Percentiles rank a stretch among this genome's conserved stretches.
Evolutionary conservation across 176 grass and related monocot species (phyloP).

Genomic region (Oryza australiensis): DNA sequence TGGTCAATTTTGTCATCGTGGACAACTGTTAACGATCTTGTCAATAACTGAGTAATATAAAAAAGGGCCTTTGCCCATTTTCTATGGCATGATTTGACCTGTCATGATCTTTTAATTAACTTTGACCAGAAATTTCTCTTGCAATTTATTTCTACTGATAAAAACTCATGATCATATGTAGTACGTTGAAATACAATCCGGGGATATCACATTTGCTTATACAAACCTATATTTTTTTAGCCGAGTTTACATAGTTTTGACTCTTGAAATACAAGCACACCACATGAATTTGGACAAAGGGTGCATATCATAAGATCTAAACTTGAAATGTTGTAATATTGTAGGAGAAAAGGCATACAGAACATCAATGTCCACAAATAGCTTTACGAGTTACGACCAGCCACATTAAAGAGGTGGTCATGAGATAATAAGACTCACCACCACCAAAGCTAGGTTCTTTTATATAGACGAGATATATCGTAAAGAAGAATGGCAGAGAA

Average conservation of each 20-base stretch:
- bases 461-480: not conserved
- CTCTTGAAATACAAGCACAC: not conserved
- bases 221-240: not conserved
- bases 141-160: not conserved
- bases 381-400: not conserved
- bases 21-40: not conserved
- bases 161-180: not conserved
- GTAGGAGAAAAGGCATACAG: not conserved
- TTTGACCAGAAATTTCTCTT: not conserved
- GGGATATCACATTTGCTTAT: not conserved
- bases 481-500: conserved; percentile 20
- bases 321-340: not conserved
- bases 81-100: not conserved
- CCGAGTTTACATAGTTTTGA: not conserved
- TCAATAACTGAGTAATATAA: not conserved
- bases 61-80: not conserved
- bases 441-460: not conserved
- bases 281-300: not conserved
- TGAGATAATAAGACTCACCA: not conserved
- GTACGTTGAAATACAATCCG: not conserved
- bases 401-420: not conserved
- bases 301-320: not conserved
- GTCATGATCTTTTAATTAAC: not conserved
- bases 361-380: not conserved
- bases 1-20: not conserved